Conservation (phyloP, 371 early-diverging fungal species). For the Coemansia sp. region DNA sequence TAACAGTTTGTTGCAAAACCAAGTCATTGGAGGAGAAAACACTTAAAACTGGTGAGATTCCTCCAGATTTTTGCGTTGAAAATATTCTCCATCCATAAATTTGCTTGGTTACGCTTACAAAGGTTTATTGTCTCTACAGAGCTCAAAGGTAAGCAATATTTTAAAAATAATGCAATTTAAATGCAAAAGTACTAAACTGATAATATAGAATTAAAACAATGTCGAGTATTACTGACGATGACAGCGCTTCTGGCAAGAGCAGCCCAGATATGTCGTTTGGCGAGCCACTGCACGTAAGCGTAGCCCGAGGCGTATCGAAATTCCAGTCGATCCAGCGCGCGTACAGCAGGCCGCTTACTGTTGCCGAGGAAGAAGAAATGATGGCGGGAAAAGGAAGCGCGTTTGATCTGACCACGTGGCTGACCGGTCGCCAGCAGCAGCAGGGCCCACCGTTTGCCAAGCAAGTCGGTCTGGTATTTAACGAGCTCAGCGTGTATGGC, state of each 20-base stretch:
- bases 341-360: constrained; percentile 54
- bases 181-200: too few relatives aligned
- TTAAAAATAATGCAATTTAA: too few relatives aligned
- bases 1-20: too few relatives aligned
- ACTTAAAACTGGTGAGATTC: not conserved
- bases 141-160: too few relatives aligned
- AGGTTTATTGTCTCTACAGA: too few relatives aligned
- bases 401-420: constrained; percentile 40
- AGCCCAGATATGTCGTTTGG: constrained; percentile 33
- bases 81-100: too few relatives aligned
- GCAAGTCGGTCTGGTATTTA: constrained; percentile 44
- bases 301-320: constrained; percentile 20
- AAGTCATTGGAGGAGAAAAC: not conserved
- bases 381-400: constrained; percentile 51
- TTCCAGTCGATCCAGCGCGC: constrained; percentile 42
- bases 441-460: constrained; percentile 43
- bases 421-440: constrained; percentile 32
- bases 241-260: not conserved
- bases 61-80: not conserved
- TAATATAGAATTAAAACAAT: too few relatives aligned
- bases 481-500: constrained; percentile 38
- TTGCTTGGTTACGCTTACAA: too few relatives aligned
- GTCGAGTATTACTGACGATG: not conserved
- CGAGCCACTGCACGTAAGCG: constrained; percentile 47
- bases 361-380: constrained; percentile 48